Base-by-base conservation (phyloP, 2,329 filamentous ascomycete species). In the Rhynchosporium agropyri region DNA sequence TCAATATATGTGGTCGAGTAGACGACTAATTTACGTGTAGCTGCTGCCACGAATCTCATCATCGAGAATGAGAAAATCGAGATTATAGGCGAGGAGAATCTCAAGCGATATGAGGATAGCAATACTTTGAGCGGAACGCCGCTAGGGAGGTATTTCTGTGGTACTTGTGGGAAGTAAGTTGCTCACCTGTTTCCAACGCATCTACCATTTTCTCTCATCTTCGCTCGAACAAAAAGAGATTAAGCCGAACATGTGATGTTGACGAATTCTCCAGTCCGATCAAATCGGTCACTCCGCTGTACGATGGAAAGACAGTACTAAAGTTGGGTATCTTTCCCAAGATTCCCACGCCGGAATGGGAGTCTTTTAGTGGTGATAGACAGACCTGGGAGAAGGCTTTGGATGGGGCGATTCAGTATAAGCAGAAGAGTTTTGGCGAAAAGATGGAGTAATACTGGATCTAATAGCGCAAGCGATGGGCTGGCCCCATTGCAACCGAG, bases 271-370 rank as follows among this genome's bases (percentile, higher is more conserved):
- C 26, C 20, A 82, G 80, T 65, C 79, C 80, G 0, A 78, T 83
- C 58, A 78, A 78, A 71, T 81, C 77, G 20, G 73, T 79, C 36
- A 77, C 79, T 0, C 72, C 74, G 20, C 54, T 74, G 0, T 75
- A 75, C 48, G 74, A 77, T 4, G 75, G 76, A n/a, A 79, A 79
- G 65, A 74, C 79, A 0, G 73, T 83, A 13, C 57, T 83, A 51
- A 83, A 83, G 69, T 77, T 82, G 74, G 81, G 81, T 12, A 79
- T 83, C 48, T 81, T 80, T 65, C 78, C 78, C 4, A 71, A 77
- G 3, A 81, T 81, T 29, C 79, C 80, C 4, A 70, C 74, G 61
- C 80, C 80, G 0, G 79, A 81, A 63, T 73, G 72, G 53, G 80
- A 81, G 69, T 74, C 69, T 15, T 82, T 82, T 70, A 76, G 74